phyloP scores from a whole-genome alignment of 371 early-diverging fungal species.

The Mortierella sp. region DNA sequence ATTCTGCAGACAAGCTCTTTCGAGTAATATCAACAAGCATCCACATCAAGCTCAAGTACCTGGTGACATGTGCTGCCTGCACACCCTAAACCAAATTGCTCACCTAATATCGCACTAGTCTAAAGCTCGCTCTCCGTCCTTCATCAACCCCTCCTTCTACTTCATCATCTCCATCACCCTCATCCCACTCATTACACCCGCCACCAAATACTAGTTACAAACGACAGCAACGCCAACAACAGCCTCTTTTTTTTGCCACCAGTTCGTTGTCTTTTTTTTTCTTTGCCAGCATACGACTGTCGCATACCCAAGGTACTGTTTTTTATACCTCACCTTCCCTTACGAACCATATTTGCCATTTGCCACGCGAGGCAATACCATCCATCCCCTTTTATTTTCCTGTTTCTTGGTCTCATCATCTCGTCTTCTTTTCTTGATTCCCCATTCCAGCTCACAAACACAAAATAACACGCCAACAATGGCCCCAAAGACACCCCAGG shows the following conservation, averaged over 20 bases:
- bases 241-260: neutral
- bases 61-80: slow-evolving; percentile 6
- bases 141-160: neutral
- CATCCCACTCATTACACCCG: neutral
- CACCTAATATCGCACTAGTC: neutral
- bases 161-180: neutral
- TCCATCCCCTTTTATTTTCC: neutral
- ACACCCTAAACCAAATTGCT: neutral
- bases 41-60: neutral
- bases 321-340: too few relatives aligned
- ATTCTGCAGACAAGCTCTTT: too few relatives aligned
- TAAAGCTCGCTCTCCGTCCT: neutral
- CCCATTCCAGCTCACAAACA: slow-evolving; percentile 1
- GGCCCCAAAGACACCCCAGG: slow-evolving; percentile 48
- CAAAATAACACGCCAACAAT: slow-evolving; percentile 19
- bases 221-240: neutral
- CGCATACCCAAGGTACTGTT: too few relatives aligned
- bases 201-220: neutral
- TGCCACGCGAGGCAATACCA: neutral
- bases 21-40: too few relatives aligned
- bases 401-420: slow-evolving; percentile 4
- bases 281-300: too few relatives aligned
- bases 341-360: neutral
- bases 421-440: neutral
- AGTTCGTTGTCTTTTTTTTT: neutral